phyloP scores from a whole-genome alignment of 1,284 basidiomycete species.

The Ustilago tritici region DNA sequence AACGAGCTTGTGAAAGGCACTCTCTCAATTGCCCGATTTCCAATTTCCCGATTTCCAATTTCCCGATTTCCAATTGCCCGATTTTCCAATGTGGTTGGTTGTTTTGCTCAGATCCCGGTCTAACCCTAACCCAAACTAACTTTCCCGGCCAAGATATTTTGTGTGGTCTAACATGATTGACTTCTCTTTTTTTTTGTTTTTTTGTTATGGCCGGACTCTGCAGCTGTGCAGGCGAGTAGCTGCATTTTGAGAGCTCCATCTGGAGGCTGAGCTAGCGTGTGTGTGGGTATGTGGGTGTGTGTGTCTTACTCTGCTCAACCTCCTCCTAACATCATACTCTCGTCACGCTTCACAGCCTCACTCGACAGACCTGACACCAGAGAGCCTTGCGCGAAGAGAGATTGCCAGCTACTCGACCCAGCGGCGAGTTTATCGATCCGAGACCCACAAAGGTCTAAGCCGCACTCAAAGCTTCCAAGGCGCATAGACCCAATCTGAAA shows the following conservation, averaged over 20 bases:
- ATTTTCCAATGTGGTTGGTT: no score
- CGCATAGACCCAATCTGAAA: neutral
- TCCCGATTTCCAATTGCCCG: no score
- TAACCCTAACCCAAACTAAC: no score
- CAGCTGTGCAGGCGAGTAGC: neutral
- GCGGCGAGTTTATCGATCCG: neutral
- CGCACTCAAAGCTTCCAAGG: neutral
- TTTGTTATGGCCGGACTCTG: neutral
- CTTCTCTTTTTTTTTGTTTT: neutral
- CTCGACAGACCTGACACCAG: neutral
- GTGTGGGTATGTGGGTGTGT: neutral
- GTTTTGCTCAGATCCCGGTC: no score
- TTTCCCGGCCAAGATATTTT: no score
- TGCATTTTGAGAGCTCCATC: conserved; percentile 11
- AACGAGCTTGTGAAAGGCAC: neutral
- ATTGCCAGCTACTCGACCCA: neutral
- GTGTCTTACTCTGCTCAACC: conserved; percentile 2
- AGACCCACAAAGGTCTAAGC: neutral
- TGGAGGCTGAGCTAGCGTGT: conserved; percentile 2
- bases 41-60: no score
- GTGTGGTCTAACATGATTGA: no score
- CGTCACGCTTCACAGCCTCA: neutral
- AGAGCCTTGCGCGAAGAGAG: neutral
- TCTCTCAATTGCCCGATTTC: no score
- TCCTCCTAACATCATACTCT: neutral